These are phyloP conservation scores for Ilyonectria robusta DNA, from an alignment of 2,329 filamentous ascomycete genomes.

Conservation along the genomic window DNA sequence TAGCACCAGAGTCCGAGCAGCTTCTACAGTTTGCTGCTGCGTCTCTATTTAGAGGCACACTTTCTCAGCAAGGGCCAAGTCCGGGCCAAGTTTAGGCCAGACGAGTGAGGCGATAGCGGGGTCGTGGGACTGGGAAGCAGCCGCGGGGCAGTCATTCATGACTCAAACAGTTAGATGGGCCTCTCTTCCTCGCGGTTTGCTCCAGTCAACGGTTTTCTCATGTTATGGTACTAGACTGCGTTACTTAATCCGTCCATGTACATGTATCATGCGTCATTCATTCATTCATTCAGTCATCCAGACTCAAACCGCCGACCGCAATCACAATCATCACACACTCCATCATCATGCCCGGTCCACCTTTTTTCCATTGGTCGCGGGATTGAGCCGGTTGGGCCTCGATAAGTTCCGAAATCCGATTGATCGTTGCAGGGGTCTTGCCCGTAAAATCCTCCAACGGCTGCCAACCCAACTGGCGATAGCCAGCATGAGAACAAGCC, in stretches of 20 bases:
- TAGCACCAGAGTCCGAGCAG: not conserved
- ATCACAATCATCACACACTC: not conserved
- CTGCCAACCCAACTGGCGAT: not conserved
- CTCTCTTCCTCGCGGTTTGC: no score
- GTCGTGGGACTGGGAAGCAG: conserved; percentile 14
- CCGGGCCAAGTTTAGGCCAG: not conserved
- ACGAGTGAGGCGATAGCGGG: conserved; percentile 23
- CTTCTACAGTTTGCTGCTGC: not conserved
- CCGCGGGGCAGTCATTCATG: conserved; percentile 17
- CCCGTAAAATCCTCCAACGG: not conserved
- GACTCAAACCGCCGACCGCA: not conserved
- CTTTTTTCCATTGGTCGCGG: not conserved
- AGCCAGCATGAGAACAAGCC: not conserved
- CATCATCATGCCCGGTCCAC: not conserved
- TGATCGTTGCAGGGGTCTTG: not conserved
- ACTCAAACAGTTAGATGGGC: not conserved
- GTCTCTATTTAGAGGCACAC: not conserved
- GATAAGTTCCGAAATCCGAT: no score
- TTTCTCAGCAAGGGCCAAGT: not conserved
- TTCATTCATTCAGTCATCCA: not conserved
- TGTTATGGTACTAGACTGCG: no score
- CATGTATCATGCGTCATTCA: no score
- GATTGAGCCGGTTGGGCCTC: not conserved
- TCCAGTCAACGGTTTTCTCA: no score
- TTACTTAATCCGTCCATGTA: no score